These are phyloP conservation scores for Ploettnerulaceae sp. DNA, from an alignment of 2,329 filamentous ascomycete genomes.

Conservation along the genomic window DNA sequence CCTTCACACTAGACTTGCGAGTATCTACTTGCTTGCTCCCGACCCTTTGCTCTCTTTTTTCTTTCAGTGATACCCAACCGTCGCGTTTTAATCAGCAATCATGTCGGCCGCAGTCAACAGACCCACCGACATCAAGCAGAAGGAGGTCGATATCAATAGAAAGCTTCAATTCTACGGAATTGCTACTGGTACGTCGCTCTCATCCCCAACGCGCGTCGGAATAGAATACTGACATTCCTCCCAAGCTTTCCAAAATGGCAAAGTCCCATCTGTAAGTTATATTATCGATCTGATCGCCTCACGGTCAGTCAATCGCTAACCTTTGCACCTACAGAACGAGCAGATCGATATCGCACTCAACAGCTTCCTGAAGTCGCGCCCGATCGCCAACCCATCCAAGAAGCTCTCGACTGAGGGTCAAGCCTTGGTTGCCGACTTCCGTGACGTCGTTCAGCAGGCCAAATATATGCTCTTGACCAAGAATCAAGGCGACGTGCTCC, in stretches of 20 bases:
- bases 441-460: slow-evolving; percentile 75
- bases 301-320: too few species aligned
- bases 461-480: slow-evolving; percentile 85
- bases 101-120: slow-evolving; percentile 29
- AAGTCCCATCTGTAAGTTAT: slow-evolving; percentile 64
- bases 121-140: slow-evolving; percentile 28
- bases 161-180: slow-evolving; percentile 97
- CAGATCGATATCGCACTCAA: slow-evolving; percentile 92
- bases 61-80: slow-evolving; percentile 22
- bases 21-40: neutral
- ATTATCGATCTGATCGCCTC: neutral
- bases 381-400: slow-evolving; percentile 63
- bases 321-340: slow-evolving; percentile 42
- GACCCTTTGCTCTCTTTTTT: slow-evolving; percentile 3
- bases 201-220: neutral
- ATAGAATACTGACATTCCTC: slow-evolving; percentile 7
- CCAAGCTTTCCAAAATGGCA: slow-evolving; percentile 79
- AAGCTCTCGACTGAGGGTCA: slow-evolving; percentile 81
- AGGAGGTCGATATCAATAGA: slow-evolving; percentile 65
- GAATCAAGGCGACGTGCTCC: slow-evolving; percentile 89
- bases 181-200: slow-evolving; percentile 50
- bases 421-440: slow-evolving; percentile 70
- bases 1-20: neutral
- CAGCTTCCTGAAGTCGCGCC: slow-evolving; percentile 70
- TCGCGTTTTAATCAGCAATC: slow-evolving; percentile 10